Evolutionary conservation across 257 asterid genomes (phyloP).

Genomic region (Perilla frutescens): DNA sequence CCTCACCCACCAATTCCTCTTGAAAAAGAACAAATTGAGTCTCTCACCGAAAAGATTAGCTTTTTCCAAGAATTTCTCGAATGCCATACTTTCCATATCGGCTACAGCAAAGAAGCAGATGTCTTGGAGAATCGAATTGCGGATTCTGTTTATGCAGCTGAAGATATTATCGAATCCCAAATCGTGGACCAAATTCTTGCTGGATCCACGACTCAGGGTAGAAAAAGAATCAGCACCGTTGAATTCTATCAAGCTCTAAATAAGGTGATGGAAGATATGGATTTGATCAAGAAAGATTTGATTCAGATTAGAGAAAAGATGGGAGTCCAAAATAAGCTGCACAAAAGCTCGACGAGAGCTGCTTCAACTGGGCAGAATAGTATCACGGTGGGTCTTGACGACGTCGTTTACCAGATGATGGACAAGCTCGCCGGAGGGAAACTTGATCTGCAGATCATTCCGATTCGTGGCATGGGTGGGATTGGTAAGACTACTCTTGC

Average conservation of each 20-base stretch:
- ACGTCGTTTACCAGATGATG: background rate
- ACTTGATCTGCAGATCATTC: background rate
- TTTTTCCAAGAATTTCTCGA: slow-evolving; percentile 22
- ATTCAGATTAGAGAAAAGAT: slow-evolving; percentile 8
- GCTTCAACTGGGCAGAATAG: background rate
- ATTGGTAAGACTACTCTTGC: slow-evolving; percentile 45
- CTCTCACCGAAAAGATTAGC: background rate
- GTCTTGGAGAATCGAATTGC: slow-evolving; percentile 1
- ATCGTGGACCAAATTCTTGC: slow-evolving; percentile 7
- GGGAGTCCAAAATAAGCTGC: background rate
- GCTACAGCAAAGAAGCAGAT: slow-evolving; percentile 1
- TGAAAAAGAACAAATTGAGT: background rate
- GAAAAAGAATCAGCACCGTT: too few species aligned
- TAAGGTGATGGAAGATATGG: slow-evolving; percentile 4
- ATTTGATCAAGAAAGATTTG: slow-evolving; percentile 7
- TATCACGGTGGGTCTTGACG: slow-evolving; percentile 20
- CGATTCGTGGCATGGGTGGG: slow-evolving; percentile 33
- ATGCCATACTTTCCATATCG: background rate
- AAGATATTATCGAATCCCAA: slow-evolving; percentile 33
- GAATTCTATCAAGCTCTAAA: background rate
- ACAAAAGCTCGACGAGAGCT: background rate
- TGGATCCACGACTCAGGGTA: background rate
- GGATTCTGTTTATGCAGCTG: slow-evolving; percentile 8
- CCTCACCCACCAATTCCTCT: background rate
- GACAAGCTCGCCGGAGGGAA: slow-evolving; percentile 11